These are phyloP conservation scores for Trypanosoma caninum DNA, from an alignment of 208 protist genomes.

Conservation along the genomic window DNA sequence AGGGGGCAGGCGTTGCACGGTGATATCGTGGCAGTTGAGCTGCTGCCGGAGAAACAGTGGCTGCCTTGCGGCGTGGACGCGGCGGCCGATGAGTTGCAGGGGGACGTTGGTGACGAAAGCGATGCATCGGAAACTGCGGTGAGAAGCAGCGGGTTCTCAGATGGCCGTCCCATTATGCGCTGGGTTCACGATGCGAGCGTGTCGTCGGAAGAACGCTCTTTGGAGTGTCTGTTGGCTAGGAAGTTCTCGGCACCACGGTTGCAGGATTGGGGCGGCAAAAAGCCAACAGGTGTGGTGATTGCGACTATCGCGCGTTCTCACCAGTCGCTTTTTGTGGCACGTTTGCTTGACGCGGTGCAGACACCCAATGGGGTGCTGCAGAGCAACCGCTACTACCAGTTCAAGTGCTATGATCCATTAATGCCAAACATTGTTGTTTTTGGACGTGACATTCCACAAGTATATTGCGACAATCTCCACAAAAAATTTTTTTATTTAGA, in stretches of 20 bases:
- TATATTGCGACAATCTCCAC: conserved; percentile 31
- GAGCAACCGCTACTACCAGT: conserved; percentile 57
- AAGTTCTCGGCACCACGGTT: conserved; percentile 24
- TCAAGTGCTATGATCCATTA: conserved; percentile 52
- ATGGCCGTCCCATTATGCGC: conserved; percentile 37
- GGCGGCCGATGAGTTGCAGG: conserved; percentile 9
- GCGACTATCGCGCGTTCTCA: conserved; percentile 40
- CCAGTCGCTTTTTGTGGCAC: conserved; percentile 34
- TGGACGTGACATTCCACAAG: conserved; percentile 49
- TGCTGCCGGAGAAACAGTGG: conserved; percentile 58
- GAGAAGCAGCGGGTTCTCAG: conserved; percentile 38
- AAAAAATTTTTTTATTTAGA: conserved; percentile 44
- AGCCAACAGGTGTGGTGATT: conserved; percentile 42
- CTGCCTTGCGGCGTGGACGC: conserved; percentile 5
- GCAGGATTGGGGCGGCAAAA: conserved; percentile 32
- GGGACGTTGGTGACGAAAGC: not conserved
- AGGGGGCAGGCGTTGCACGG: conserved; percentile 35
- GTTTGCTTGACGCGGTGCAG: conserved; percentile 31
- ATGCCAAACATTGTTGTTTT: conserved; percentile 59
- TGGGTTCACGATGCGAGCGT: conserved; percentile 31
- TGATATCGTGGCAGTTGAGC: conserved; percentile 72
- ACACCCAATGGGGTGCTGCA: conserved; percentile 27
- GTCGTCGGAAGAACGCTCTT: not conserved
- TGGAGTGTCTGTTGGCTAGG: conserved; percentile 28
- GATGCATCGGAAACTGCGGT: not conserved